phyloP scores from a whole-genome alignment of 2,329 filamentous ascomycete genomes.

The Escovopsis weberi region DNA sequence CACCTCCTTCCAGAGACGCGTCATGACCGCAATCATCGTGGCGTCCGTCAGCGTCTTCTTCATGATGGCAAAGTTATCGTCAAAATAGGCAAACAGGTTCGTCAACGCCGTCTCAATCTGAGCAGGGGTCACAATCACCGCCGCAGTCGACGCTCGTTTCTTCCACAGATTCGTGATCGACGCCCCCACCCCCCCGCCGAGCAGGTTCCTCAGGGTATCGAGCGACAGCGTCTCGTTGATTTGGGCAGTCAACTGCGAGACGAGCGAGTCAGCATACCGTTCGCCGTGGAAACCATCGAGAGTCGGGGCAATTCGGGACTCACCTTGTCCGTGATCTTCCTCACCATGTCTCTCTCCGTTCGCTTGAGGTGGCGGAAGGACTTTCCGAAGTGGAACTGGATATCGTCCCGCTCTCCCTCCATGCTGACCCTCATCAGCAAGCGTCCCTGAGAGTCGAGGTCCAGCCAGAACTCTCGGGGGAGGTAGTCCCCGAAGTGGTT shows the following conservation, averaged over 20 bases:
- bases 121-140: constrained; percentile 48
- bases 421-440: constrained; percentile 86
- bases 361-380: constrained; percentile 90
- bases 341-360: constrained; percentile 94
- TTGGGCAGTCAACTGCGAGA: constrained; percentile 63
- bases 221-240: constrained; percentile 81
- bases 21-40: constrained; percentile 99
- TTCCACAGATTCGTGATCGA: constrained; percentile 58
- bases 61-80: constrained; percentile 98
- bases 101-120: constrained; percentile 72
- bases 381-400: constrained; percentile 97
- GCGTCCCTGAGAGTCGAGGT: constrained; percentile 87
- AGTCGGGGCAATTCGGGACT: constrained; percentile 8
- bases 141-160: constrained; percentile 39
- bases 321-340: constrained; percentile 96
- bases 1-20: constrained; percentile 93
- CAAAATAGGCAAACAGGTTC: constrained; percentile 84
- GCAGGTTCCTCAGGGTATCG: constrained; percentile 59
- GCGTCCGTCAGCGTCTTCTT: constrained; percentile 87
- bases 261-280: not conserved
- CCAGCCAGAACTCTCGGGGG: constrained; percentile 93
- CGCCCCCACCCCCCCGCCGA: constrained; percentile 57
- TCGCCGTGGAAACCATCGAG: constrained; percentile 4
- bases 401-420: constrained; percentile 97
- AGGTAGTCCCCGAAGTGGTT: constrained; percentile 92